Evolutionary conservation across 768 basidiomycete species (phyloP).

Genomic region (Agaricus subrufescens): DNA sequence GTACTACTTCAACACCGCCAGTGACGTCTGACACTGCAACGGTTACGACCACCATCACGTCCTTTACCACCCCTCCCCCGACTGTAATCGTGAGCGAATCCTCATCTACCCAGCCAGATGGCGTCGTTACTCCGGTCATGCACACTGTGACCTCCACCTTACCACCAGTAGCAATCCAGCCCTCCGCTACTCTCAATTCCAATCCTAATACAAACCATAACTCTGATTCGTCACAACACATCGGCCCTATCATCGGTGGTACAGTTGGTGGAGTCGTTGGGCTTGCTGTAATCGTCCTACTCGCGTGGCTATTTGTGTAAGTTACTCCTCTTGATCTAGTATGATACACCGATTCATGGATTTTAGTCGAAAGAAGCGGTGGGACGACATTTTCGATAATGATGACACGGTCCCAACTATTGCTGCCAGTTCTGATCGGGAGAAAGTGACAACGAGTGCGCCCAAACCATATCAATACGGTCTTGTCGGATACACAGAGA

Average conservation of each 20-base stretch:
- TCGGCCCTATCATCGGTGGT: conserved; percentile 50
- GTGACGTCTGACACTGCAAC: background rate
- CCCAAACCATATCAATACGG: conserved; percentile 64
- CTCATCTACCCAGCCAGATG: conserved; percentile 22
- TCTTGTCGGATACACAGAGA: conserved; percentile 44
- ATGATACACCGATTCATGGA: background rate
- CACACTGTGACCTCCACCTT: conserved; percentile 33
- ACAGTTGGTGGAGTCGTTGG: conserved; percentile 52
- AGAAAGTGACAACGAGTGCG: conserved; percentile 22
- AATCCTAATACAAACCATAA: conserved; percentile 7
- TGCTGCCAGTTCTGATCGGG: conserved; percentile 14
- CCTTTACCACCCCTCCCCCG: conserved; percentile 11
- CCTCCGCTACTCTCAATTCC: conserved; percentile 8
- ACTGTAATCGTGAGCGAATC: conserved; percentile 11
- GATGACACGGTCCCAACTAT: conserved; percentile 27
- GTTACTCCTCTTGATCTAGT: conserved; percentile 9
- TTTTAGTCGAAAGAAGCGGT: conserved; percentile 40
- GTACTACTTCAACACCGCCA: background rate
- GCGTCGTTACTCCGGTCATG: conserved; percentile 29
- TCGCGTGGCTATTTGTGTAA: conserved; percentile 50
- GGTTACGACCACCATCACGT: conserved; percentile 4
- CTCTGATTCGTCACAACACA: conserved; percentile 19
- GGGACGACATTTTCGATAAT: conserved; percentile 51
- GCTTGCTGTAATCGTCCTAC: conserved; percentile 18
- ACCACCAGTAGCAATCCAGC: conserved; percentile 12